Percentiles rank a stretch among this genome's conserved stretches.
These are phyloP conservation scores for Trichosporon sp. DNA, from an alignment of 1,284 basidiomycete genomes.

Conservation along the genomic window DNA sequence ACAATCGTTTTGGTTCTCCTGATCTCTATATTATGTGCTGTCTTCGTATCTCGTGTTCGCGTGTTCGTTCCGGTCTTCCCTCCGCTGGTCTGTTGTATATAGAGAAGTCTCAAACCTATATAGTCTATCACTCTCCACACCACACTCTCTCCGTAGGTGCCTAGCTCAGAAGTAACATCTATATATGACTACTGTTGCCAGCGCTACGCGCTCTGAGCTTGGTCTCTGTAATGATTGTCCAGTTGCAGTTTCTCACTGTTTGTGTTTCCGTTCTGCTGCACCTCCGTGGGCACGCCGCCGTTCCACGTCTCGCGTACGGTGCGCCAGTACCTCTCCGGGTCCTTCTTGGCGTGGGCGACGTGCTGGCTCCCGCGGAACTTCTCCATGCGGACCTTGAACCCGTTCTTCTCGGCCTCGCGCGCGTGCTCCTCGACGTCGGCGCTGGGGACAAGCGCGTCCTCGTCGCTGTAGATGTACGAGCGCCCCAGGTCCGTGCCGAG, in stretches of 20 bases:
- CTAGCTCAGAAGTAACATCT: not conserved
- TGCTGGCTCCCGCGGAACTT: slow-evolving; percentile 17
- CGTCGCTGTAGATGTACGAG: slow-evolving; percentile 17
- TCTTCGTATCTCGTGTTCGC: not conserved
- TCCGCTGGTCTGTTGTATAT: slow-evolving; percentile 3
- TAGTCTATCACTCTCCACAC: not conserved
- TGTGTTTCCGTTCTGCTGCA: not conserved
- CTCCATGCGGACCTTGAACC: slow-evolving; percentile 15
- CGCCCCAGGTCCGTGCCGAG: slow-evolving; percentile 8
- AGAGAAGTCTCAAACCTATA: not conserved
- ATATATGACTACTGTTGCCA: not conserved
- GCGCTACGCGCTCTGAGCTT: not conserved
- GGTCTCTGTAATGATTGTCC: not conserved
- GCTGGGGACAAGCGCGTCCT: slow-evolving; percentile 16
- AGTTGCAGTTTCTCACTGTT: not conserved
- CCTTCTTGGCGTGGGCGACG: slow-evolving; percentile 15
- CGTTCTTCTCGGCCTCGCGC: not conserved
- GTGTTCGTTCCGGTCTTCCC: not conserved
- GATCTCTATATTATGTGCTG: not conserved
- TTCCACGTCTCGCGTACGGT: slow-evolving; percentile 17
- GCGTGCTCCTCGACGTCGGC: slow-evolving; percentile 19
- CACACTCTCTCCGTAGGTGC: not conserved
- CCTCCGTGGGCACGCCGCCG: not conserved
- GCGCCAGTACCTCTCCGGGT: slow-evolving; percentile 23
- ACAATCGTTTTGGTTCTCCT: not conserved